These are phyloP conservation scores for Closterium sp. DNA, from an alignment of 139 green algal genomes.

Conservation along the genomic window DNA sequence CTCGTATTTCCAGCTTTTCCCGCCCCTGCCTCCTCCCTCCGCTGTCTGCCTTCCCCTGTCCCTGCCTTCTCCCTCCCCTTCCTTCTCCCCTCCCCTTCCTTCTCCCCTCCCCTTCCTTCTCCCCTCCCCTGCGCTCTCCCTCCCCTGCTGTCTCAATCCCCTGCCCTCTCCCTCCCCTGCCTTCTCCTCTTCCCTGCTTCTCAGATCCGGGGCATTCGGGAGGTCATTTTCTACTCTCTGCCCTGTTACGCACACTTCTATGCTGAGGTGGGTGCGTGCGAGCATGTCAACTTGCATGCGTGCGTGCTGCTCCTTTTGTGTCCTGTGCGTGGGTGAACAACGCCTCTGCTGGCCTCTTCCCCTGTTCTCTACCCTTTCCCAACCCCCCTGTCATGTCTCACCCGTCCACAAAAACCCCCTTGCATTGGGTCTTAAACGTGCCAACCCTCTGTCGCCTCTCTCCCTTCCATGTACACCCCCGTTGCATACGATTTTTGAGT, in stretches of 20 bases:
- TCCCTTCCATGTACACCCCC: too few species aligned
- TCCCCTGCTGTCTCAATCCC: not conserved
- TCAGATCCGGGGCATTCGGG: constrained; percentile 46
- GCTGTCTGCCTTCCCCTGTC: not conserved
- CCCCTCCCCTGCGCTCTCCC: too few species aligned
- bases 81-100: too few species aligned
- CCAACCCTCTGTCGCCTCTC: too few species aligned
- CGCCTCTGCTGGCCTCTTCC: not conserved
- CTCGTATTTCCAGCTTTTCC: not conserved
- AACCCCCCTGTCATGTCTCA: not conserved
- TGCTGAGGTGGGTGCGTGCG: constrained; percentile 23
- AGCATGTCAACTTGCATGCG: not conserved
- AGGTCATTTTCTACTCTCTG: constrained; percentile 49
- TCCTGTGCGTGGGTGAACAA: not conserved
- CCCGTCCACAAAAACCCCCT: too few species aligned
- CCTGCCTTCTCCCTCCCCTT: not conserved
- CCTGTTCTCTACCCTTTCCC: not conserved
- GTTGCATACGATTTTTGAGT: too few species aligned
- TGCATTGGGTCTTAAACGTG: too few species aligned
- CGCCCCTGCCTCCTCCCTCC: too few species aligned
- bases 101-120: too few species aligned
- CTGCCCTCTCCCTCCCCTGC: not conserved
- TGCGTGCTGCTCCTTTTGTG: too few species aligned
- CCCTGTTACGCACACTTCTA: constrained; percentile 41
- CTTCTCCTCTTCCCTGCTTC: not conserved